These are phyloP conservation scores for Pinus taeda DNA, from an alignment of 75 land plant species.

Conservation along the genomic window DNA sequence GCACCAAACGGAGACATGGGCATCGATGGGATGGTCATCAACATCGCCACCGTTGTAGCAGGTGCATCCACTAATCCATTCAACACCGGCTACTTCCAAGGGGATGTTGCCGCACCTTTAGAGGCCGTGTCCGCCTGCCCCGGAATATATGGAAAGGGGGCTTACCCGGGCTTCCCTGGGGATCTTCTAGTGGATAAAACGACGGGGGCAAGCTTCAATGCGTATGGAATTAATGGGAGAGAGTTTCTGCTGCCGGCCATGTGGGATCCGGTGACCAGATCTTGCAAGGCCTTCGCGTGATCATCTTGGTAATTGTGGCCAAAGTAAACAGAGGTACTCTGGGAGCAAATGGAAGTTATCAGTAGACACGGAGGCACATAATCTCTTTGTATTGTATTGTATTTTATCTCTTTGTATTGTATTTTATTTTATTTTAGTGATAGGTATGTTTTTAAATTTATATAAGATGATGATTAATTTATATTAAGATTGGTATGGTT, in stretches of 20 bases:
- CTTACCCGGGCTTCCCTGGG: slow-evolving; percentile 72
- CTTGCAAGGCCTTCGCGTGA: slow-evolving; percentile 34
- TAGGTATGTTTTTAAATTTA: no score
- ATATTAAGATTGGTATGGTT: no score
- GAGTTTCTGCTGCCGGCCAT: slow-evolving; percentile 66
- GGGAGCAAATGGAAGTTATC: no score
- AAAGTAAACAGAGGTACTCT: no score
- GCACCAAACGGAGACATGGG: slow-evolving; percentile 73
- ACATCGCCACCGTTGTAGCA: slow-evolving; percentile 52
- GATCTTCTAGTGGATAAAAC: slow-evolving; percentile 46
- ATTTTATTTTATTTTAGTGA: no score
- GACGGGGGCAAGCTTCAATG: slow-evolving; percentile 77
- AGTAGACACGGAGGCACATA: no score
- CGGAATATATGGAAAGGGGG: slow-evolving; percentile 64
- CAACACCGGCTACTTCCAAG: slow-evolving; percentile 62
- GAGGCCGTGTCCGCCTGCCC: slow-evolving; percentile 74
- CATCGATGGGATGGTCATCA: slow-evolving; percentile 68
- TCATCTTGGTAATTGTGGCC: no score
- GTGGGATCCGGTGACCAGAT: slow-evolving; percentile 53
- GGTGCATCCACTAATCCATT: slow-evolving; percentile 75
- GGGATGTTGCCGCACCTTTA: slow-evolving; percentile 45
- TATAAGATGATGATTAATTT: no score
- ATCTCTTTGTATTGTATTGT: no score
- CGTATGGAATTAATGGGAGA: slow-evolving; percentile 45
- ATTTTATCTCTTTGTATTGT: no score